Base-by-base conservation (phyloP, 805 yeast species). In the Ogataea ganodermae region DNA sequence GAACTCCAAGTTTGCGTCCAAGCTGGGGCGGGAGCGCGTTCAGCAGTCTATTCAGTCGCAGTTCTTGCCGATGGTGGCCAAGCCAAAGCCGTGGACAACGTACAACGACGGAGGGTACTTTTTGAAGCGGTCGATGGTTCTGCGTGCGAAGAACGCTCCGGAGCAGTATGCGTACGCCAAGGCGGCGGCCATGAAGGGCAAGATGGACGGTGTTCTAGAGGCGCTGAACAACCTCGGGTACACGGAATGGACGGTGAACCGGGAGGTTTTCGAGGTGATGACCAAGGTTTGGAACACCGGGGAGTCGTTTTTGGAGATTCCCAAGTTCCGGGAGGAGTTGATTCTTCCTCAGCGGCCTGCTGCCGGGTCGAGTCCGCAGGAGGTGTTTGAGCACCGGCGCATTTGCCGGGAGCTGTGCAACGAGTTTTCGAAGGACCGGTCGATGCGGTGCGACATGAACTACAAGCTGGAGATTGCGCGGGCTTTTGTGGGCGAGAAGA, bases 381-480 rank as follows among this genome's bases (percentile, higher is more conserved):
- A 72, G 7, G 74, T 85, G 36, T 76, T 82, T 47, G 84, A 81
- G 41, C 88, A 94, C 79, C 83, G 83, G 56, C 72, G 81, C 22
- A 66, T 72, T 41, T 80, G 87, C 48, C 83, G 81, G 46, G 74
- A 71, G 30, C 58, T 79, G 7, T 74, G 82, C 17, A 79, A 81
- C 53, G 83, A 80, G 35, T 83, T 82, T 50, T 79, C 86, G 9
- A 73, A 84, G 18, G 74, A 78, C 52, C 81, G 94, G 66, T 91
- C 98, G 0, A 86, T 84, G 63, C 80, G 99, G 66, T 94, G 99
- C 71, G 97, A 91, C 67, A 76, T 88, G 52, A 92, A 94, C 65
- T 94, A 94, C 66, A 94, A 89, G 65, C 70, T 94, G 44, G 99
- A 94, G 66, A 89, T 94, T 62, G 98, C 99, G 0, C 78, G 98